phyloP scores from a whole-genome alignment of 2,329 filamentous ascomycete species.

The Xylaria sp. region DNA sequence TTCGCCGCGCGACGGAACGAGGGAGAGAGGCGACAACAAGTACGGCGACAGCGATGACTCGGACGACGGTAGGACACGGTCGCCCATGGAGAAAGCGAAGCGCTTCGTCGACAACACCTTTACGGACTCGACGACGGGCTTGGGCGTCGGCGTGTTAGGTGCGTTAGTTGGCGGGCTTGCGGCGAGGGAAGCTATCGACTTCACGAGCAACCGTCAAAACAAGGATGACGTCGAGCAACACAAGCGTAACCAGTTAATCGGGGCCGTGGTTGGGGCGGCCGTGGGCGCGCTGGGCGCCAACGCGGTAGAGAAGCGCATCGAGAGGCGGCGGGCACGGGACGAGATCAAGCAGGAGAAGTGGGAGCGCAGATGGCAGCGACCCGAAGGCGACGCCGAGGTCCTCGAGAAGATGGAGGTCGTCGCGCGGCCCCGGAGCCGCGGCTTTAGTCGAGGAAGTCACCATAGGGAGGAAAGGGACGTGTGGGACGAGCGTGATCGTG shows the following conservation, averaged over 20 bases:
- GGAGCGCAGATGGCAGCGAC: constrained; percentile 42
- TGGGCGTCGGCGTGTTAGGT: constrained; percentile 63
- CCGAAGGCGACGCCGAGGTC: constrained; percentile 27
- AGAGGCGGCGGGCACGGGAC: constrained; percentile 45
- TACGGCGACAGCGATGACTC: constrained; percentile 43
- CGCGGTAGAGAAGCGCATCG: constrained; percentile 48
- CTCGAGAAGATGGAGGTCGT: constrained; percentile 41
- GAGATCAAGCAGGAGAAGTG: constrained; percentile 41
- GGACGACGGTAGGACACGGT: constrained; percentile 42
- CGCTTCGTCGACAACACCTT: constrained; percentile 58
- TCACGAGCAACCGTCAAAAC: constrained; percentile 46
- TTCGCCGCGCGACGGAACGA: constrained; percentile 31
- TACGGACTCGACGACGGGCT: constrained; percentile 58
- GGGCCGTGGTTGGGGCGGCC: constrained; percentile 64
- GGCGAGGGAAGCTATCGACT: constrained; percentile 60
- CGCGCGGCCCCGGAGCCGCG: constrained; percentile 38
- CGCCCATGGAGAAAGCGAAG: constrained; percentile 55
- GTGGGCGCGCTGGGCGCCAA: constrained; percentile 65
- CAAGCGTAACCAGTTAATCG: constrained; percentile 53
- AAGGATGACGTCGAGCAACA: constrained; percentile 45
- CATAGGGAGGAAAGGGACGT: constrained; percentile 2
- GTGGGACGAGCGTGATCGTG: constrained; percentile 28
- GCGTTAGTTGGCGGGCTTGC: constrained; percentile 65
- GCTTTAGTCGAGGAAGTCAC: constrained; percentile 12
- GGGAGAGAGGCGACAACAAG: constrained; percentile 27